Base-by-base conservation (phyloP, 2,329 filamentous ascomycete genomes). In the Neofusicoccum laricinum region DNA sequence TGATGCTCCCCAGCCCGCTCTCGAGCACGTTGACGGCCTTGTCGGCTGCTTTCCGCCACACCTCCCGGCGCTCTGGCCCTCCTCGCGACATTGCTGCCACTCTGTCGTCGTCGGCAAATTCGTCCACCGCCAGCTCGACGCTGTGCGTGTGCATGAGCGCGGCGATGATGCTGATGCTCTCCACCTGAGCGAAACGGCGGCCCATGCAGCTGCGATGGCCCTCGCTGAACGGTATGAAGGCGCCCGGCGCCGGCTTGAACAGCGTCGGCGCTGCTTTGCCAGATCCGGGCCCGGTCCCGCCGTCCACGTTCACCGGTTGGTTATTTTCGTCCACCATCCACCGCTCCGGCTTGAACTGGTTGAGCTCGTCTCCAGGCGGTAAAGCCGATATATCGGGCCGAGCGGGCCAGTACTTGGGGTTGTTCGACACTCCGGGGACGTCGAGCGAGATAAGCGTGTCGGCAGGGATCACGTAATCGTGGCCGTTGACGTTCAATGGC, bases 321-420 rank as follows among this genome's bases (percentile, higher is more conserved):
- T 64, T 61, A 21, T 72, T 73, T 7, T 64, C 67, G 34, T 79
- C 73, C 21, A 76, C 64, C 14, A 91, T 85, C 91, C 91, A 93
- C 48, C 91, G 84, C 74, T 91, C 88, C 0, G 91, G 90, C 53
- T 86, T 80, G 75, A 88, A 94, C 65, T 90, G 85, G 61, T 88
- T 81, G 1, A 91, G 76, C 69, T 93, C 90, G 57, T 85, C 68
- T 7, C 63, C 63, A 15, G 53, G 36, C 36, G 63, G 63, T 7
- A 64, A 34, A 4, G 63, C 63, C 25, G 53, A 73, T 64, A 74
- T 72, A 32, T 71, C 65, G 5, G 82, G 58, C 69, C 70, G 71
- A 17, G 71, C 70, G 12, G 90, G 90, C 91, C 91, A 94, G 75
- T 89, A 88, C 55, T 84, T 86, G 11, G 90, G 90, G 74, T 92